Percentiles rank a stretch among this genome's conserved stretches.
Evolutionary conservation across 139 green algal species (phyloP).

Genomic region (Axilococcus clingmanii): DNA sequence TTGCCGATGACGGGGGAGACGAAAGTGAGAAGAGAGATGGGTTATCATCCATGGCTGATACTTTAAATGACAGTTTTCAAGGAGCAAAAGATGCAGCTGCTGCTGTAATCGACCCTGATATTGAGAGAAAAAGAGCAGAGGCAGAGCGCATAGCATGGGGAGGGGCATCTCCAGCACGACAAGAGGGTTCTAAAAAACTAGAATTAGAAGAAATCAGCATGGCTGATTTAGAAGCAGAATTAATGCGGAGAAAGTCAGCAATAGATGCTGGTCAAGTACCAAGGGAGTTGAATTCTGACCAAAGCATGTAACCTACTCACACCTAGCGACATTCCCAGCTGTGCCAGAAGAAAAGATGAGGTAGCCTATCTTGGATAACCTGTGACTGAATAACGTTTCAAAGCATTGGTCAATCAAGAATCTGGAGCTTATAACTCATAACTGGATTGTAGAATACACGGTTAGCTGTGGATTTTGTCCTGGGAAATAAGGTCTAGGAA

Average conservation of each 20-base stretch:
- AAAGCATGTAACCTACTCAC: neutral
- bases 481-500: no score
- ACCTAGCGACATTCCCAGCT: neutral
- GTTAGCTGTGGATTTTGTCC: no score
- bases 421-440: no score
- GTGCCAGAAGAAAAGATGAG: neutral
- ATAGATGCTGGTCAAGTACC: neutral
- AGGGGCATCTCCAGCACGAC: constrained; percentile 1
- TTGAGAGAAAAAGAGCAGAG: constrained; percentile 66
- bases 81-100: neutral
- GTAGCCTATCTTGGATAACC: neutral
- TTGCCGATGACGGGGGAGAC: constrained; percentile 22
- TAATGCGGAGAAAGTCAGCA: constrained; percentile 3
- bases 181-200: neutral
- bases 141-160: constrained; percentile 71
- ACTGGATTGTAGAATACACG: no score
- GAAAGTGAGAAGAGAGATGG: neutral
- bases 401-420: no score
- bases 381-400: neutral
- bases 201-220: neutral
- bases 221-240: constrained; percentile 9
- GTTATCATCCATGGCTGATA: neutral
- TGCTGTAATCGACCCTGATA: constrained; percentile 51
- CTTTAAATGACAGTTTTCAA: neutral
- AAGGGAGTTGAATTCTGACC: neutral